phyloP scores from a whole-genome alignment of 306 rosid genomes.

The Hylodesmum podocarpum region DNA sequence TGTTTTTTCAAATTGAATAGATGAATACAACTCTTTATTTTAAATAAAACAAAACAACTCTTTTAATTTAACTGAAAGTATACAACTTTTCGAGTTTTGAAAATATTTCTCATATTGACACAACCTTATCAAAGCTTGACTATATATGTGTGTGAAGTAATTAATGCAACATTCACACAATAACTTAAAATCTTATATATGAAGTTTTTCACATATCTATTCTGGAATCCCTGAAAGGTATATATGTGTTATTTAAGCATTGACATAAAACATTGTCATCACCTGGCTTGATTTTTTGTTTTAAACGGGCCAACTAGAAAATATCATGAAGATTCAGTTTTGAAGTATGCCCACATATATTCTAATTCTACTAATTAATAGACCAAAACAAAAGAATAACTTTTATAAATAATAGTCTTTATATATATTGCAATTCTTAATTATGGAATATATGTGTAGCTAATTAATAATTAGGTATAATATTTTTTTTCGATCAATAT shows the following conservation, averaged over 20 bases:
- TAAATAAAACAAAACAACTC: neutral
- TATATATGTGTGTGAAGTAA: neutral
- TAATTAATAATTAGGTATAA: neutral
- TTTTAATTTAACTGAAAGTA: neutral
- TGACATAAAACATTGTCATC: neutral
- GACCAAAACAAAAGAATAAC: conserved; percentile 14
- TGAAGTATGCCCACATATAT: neutral
- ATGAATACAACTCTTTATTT: neutral
- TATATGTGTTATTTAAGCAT: neutral
- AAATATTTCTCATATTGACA: neutral
- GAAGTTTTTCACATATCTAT: neutral
- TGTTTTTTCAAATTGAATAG: neutral
- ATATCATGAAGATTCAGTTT: conserved; percentile 21
- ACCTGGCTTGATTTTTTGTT: neutral
- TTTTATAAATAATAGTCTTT: neutral
- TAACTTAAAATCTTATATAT: neutral
- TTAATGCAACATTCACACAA: neutral
- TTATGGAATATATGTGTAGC: neutral
- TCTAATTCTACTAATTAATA: conserved; percentile 11
- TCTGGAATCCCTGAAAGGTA: neutral
- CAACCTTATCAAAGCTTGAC: neutral
- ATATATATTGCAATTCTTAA: too few relatives aligned
- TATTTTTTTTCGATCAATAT: too few relatives aligned
- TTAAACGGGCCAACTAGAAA: neutral
- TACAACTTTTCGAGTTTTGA: neutral